These are phyloP conservation scores for Leptographium flavum DNA, from an alignment of 2,329 filamentous ascomycete genomes.

Conservation along the genomic window DNA sequence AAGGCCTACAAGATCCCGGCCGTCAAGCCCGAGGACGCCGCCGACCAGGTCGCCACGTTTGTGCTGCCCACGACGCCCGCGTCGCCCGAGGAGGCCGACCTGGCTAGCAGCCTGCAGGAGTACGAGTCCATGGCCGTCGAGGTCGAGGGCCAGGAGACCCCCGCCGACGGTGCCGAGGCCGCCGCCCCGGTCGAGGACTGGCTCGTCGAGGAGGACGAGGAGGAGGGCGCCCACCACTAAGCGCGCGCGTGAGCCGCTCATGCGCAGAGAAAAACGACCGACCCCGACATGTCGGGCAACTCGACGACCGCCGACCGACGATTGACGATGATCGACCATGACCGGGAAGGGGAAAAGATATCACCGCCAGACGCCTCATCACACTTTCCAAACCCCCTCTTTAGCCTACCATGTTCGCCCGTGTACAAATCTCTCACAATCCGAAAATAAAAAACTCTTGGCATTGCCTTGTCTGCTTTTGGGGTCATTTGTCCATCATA, in stretches of 20 bases:
- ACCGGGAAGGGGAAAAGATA: not conserved
- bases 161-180: slow-evolving; percentile 41
- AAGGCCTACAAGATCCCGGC: slow-evolving; percentile 82
- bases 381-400: not conserved
- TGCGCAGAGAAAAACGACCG: slow-evolving; percentile 1
- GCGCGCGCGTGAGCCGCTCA: too few species aligned
- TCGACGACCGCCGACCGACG: too few species aligned
- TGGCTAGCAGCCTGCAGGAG: slow-evolving; percentile 79
- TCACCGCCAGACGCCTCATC: not conserved
- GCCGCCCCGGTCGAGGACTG: slow-evolving; percentile 51
- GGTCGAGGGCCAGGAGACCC: slow-evolving; percentile 70
- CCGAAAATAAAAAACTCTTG: not conserved
- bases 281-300: too few species aligned
- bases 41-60: slow-evolving; percentile 88
- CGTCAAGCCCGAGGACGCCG: slow-evolving; percentile 73
- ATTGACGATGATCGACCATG: not conserved
- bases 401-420: not conserved
- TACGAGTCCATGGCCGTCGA: slow-evolving; percentile 93
- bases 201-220: slow-evolving; percentile 69
- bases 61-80: slow-evolving; percentile 61
- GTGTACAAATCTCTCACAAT: not conserved
- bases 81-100: slow-evolving; percentile 87
- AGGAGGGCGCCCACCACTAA: slow-evolving; percentile 31
- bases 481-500: too few species aligned
- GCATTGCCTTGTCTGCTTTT: too few species aligned